Conservation (phyloP, 2,329 filamentous ascomycete species). For the Paracorniculantispora psalliotae region DNA sequence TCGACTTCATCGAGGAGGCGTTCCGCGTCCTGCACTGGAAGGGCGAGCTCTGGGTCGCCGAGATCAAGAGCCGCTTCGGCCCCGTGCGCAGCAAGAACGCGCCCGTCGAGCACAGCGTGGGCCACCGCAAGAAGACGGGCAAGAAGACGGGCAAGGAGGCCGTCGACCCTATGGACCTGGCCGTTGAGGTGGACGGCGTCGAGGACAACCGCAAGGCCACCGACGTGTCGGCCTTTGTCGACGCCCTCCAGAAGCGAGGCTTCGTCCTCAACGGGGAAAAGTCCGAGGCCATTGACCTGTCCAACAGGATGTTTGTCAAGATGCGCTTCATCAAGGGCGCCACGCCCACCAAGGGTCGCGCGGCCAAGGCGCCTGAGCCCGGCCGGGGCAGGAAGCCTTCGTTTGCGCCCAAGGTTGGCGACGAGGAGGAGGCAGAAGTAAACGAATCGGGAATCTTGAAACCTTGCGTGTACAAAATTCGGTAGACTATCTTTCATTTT, state of each 20-base stretch:
- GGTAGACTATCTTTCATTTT: slow-evolving; percentile 40
- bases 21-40: slow-evolving; percentile 88
- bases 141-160: slow-evolving; percentile 48
- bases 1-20: slow-evolving; percentile 92
- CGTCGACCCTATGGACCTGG: slow-evolving; percentile 51
- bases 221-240: slow-evolving; percentile 81
- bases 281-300: slow-evolving; percentile 63
- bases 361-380: slow-evolving; percentile 55
- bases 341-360: slow-evolving; percentile 70
- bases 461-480: slow-evolving; percentile 92
- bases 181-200: slow-evolving; percentile 66
- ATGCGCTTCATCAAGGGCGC: slow-evolving; percentile 91
- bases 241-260: slow-evolving; percentile 72
- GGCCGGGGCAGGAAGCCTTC: slow-evolving; percentile 44
- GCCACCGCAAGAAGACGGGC: slow-evolving; percentile 54
- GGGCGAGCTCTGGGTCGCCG: slow-evolving; percentile 93
- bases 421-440: slow-evolving; percentile 55
- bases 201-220: slow-evolving; percentile 66
- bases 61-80: slow-evolving; percentile 88
- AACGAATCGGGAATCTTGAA: slow-evolving; percentile 70
- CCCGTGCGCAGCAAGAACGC: slow-evolving; percentile 34
- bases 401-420: slow-evolving; percentile 48
- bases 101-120: slow-evolving; percentile 64
- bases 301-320: slow-evolving; percentile 97
- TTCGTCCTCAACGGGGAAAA: slow-evolving; percentile 73